Percentiles rank a stretch among this genome's conserved stretches.
Evolutionary conservation across 2,329 filamentous ascomycete genomes (phyloP).

Genomic region (Epichloe festucae): DNA sequence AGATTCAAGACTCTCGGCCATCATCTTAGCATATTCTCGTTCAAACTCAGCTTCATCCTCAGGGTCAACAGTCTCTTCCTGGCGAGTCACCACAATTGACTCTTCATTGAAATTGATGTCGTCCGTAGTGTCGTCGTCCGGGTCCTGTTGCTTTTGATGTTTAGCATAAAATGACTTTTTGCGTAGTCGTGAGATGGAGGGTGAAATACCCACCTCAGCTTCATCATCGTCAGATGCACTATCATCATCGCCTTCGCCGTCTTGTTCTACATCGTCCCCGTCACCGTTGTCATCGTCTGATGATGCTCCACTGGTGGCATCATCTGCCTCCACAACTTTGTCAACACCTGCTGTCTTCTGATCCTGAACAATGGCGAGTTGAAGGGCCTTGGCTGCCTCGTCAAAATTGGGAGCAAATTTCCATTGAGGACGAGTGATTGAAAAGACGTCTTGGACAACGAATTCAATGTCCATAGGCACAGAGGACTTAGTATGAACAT

Average conservation of each 20-base stretch:
- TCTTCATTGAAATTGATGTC: constrained; percentile 69
- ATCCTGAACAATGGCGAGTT: constrained; percentile 78
- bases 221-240: constrained; percentile 49
- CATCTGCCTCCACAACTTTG: constrained; percentile 57
- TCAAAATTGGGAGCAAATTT: constrained; percentile 69
- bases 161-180: neutral
- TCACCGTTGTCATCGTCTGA: constrained; percentile 68
- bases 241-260: constrained; percentile 46
- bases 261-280: constrained; percentile 49
- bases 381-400: constrained; percentile 73
- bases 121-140: constrained; percentile 33
- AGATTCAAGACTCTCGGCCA: constrained; percentile 92
- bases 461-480: constrained; percentile 97
- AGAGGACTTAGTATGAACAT: constrained; percentile 78
- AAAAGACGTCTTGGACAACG: constrained; percentile 83
- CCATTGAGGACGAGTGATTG: constrained; percentile 80
- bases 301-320: constrained; percentile 53
- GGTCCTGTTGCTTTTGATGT: constrained; percentile 26
- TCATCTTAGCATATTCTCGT: constrained; percentile 94
- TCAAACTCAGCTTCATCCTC: constrained; percentile 96
- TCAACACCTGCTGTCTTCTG: constrained; percentile 69
- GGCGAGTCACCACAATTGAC: constrained; percentile 78
- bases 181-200: neutral
- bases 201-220: constrained; percentile 31
- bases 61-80: constrained; percentile 81